Percentiles rank a stretch among this genome's conserved stretches.
Conservation (phyloP, 2,329 filamentous ascomycete species). For the Botrytis elliptica region DNA sequence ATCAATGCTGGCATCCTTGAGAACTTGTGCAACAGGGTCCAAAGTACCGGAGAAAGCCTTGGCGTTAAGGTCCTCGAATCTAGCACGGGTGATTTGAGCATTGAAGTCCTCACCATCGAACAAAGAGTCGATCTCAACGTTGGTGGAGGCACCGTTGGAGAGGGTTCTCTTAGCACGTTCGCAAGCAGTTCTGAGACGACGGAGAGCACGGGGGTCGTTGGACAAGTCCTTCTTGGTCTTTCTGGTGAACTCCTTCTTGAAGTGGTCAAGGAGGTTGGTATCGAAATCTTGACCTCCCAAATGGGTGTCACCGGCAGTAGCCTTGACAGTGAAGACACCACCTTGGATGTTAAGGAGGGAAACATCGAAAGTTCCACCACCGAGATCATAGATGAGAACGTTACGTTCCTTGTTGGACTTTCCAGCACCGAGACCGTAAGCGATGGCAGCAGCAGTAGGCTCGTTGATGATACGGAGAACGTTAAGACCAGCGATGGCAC, state of each 20-base stretch:
- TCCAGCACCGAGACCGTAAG: conserved; percentile 93
- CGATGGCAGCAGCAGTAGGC: conserved; percentile 95
- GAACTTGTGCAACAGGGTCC: conserved; percentile 92
- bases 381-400: conserved; percentile 99
- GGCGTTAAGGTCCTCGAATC: conserved; percentile 98
- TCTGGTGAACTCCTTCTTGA: conserved; percentile 88
- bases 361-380: conserved; percentile 99
- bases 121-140: conserved; percentile 97
- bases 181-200: conserved; percentile 94
- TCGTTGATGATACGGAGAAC: conserved; percentile 99
- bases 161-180: conserved; percentile 99
- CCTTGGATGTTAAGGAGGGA: conserved; percentile 98
- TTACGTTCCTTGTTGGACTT: conserved; percentile 98
- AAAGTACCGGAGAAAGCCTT: conserved; percentile 93
- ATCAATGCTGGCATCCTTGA: conserved; percentile 86
- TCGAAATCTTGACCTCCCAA: conserved; percentile 96
- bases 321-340: conserved; percentile 99
- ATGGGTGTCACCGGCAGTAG: conserved; percentile 95
- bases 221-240: conserved; percentile 81
- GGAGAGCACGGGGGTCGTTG: conserved; percentile 85
- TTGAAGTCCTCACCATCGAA: conserved; percentile 98
- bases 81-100: conserved; percentile 93
- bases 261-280: conserved; percentile 91
- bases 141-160: conserved; percentile 95
- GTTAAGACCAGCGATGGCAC: conserved; percentile 95